phyloP scores from a whole-genome alignment of 805 yeast species.

The Wickerhamiella dianesei region DNA sequence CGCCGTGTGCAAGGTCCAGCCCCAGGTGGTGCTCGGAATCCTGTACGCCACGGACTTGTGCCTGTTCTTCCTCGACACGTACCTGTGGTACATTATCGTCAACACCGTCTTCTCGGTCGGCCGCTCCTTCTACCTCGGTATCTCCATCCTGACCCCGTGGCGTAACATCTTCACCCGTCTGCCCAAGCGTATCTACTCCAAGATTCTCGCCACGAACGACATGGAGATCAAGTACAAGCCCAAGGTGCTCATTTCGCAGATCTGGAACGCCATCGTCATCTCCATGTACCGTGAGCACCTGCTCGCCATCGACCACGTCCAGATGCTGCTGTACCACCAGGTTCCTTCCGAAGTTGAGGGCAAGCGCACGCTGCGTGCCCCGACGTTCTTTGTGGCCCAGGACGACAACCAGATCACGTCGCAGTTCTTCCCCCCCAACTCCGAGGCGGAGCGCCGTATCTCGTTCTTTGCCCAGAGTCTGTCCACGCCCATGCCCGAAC shows the following conservation, averaged over 20 bases:
- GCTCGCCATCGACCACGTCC: conserved; percentile 96
- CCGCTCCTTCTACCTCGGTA: conserved; percentile 96
- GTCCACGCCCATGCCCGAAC: conserved; percentile 98
- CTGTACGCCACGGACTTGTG: conserved; percentile 88
- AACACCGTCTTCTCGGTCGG: conserved; percentile 94
- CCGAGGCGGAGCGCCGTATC: conserved; percentile 99
- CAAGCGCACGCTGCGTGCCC: conserved; percentile 95
- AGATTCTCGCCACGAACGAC: conserved; percentile 93
- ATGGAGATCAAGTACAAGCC: conserved; percentile 99
- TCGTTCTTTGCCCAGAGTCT: conserved; percentile 98
- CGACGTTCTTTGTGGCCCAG: conserved; percentile 95
- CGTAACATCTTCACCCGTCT: conserved; percentile 94
- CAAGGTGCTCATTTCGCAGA: conserved; percentile 93
- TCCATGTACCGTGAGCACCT: conserved; percentile 99
- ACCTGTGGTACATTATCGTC: conserved; percentile 94
- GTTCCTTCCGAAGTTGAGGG: conserved; percentile 98
- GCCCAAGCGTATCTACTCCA: conserved; percentile 97
- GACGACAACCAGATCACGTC: conserved; percentile 90
- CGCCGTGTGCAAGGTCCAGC: conserved; percentile 68
- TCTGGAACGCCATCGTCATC: conserved; percentile 97
- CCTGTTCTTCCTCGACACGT: conserved; percentile 96
- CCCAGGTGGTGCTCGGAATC: conserved; percentile 77
- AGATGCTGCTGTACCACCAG: conserved; percentile 92
- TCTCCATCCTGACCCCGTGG: conserved; percentile 98
- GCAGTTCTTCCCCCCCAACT: conserved; percentile 91